Percentiles rank a stretch among this genome's conserved stretches.
Conservation (phyloP, 2,329 filamentous ascomycete species). For the Cladosporium sp. region DNA sequence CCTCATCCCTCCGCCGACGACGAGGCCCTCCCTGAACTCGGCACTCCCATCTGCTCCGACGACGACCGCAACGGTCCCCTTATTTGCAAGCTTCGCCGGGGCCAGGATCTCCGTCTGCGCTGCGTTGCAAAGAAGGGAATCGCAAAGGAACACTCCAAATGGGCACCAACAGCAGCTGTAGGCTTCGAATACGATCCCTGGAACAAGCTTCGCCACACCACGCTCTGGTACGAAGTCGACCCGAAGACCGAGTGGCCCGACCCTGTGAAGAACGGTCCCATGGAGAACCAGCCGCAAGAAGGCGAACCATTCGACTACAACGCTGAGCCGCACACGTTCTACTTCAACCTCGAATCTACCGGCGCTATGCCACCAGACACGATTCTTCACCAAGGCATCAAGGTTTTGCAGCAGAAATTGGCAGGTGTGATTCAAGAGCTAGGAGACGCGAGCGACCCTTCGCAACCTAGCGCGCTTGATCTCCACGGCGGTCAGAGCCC, state of each 20-base stretch:
- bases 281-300: slow-evolving; percentile 74
- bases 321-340: slow-evolving; percentile 74
- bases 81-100: slow-evolving; percentile 84
- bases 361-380: slow-evolving; percentile 85
- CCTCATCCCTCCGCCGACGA: slow-evolving; percentile 83
- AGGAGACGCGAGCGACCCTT: slow-evolving; percentile 51
- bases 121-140: slow-evolving; percentile 98
- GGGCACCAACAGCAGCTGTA: slow-evolving; percentile 87
- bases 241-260: slow-evolving; percentile 31
- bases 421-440: slow-evolving; percentile 69
- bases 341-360: slow-evolving; percentile 86
- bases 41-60: slow-evolving; percentile 79
- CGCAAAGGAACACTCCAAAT: slow-evolving; percentile 97
- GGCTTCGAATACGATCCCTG: slow-evolving; percentile 98
- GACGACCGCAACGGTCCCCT: slow-evolving; percentile 75
- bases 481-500: slow-evolving; percentile 49
- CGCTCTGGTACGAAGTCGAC: slow-evolving; percentile 92
- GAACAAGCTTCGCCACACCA: slow-evolving; percentile 88
- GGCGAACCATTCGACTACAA: slow-evolving; percentile 90
- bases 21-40: slow-evolving; percentile 46
- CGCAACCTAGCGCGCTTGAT: slow-evolving; percentile 53
- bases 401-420: slow-evolving; percentile 84
- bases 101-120: slow-evolving; percentile 83
- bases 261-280: slow-evolving; percentile 58
- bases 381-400: slow-evolving; percentile 84